A percentile compares a stretch with the other conserved stretches of the same genome.
Conservation (phyloP, 331 rosid genomes). For the Ulmus americana region DNA sequence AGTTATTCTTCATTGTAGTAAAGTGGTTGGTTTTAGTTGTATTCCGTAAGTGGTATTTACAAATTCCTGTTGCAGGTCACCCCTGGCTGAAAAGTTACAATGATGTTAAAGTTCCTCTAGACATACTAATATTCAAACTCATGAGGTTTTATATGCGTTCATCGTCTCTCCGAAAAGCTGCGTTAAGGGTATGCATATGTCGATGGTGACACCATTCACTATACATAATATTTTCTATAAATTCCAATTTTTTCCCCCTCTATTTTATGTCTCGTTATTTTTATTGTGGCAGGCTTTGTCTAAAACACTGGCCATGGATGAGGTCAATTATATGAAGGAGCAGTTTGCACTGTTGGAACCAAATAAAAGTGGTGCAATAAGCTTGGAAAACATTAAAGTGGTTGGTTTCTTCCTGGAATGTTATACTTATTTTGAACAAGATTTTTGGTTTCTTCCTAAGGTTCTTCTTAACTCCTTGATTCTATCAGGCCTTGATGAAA, state of each 20-base stretch:
- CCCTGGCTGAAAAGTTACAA: slow-evolving; percentile 66
- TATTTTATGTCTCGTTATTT: slow-evolving; percentile 7
- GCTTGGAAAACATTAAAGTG: slow-evolving; percentile 69
- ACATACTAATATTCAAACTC: slow-evolving; percentile 71
- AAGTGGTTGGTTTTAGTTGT: slow-evolving; percentile 8
- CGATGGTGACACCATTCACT: slow-evolving; percentile 12
- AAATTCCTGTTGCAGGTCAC: slow-evolving; percentile 59
- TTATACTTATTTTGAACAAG: slow-evolving; percentile 5
- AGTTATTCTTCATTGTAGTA: slow-evolving; percentile 18
- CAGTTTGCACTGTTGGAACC: slow-evolving; percentile 78
- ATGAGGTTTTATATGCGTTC: slow-evolving; percentile 84
- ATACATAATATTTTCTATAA: neutral
- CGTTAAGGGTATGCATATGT: slow-evolving; percentile 62
- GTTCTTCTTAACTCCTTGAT: slow-evolving; percentile 25
- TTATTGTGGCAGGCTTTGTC: slow-evolving; percentile 64
- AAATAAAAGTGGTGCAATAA: slow-evolving; percentile 64
- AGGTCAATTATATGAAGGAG: slow-evolving; percentile 57
- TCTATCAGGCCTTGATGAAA: slow-evolving; percentile 66
- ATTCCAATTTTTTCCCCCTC: neutral
- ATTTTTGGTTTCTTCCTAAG: slow-evolving; percentile 9
- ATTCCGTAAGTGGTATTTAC: slow-evolving; percentile 25
- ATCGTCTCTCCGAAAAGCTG: slow-evolving; percentile 77
- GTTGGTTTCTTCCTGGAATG: slow-evolving; percentile 43
- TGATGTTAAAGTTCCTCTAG: slow-evolving; percentile 63
- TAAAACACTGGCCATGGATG: slow-evolving; percentile 61